phyloP scores from a whole-genome alignment of 306 rosid species.

The Cucurbita moschata region DNA sequence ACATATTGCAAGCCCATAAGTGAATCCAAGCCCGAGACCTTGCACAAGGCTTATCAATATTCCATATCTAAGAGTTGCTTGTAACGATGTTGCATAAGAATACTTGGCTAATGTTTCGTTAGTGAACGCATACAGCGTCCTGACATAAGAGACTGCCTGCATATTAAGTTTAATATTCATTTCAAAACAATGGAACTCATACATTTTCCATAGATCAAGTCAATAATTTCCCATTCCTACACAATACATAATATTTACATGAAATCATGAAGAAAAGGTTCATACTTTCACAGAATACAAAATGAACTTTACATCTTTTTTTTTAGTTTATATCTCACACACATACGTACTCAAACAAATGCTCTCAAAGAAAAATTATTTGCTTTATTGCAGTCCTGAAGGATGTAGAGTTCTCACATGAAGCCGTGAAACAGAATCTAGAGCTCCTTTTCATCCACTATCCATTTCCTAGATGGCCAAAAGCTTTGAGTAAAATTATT shows the following conservation, averaged over 20 bases:
- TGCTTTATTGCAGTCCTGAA: not conserved
- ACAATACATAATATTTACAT: not conserved
- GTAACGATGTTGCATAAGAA: conserved; percentile 94
- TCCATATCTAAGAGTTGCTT: conserved; percentile 97
- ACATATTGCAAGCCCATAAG: conserved; percentile 98
- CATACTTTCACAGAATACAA: not conserved
- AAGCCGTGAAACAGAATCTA: not conserved
- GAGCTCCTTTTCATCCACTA: not conserved
- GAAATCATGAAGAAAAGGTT: not conserved
- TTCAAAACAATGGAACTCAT: not conserved
- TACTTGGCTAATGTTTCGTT: conserved; percentile 96
- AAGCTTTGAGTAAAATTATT: not conserved
- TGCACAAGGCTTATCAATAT: conserved; percentile 96
- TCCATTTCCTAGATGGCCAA: not conserved
- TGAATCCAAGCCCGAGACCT: conserved; percentile 99
- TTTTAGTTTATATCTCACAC: not conserved
- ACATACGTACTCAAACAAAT: not conserved
- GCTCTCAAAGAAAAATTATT: not conserved
- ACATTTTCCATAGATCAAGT: not conserved
- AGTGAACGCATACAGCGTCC: conserved; percentile 87
- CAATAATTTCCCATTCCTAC: not conserved
- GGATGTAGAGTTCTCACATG: not conserved
- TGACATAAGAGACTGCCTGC: conserved; percentile 92
- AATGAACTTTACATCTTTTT: not conserved
- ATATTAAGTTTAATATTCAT: conserved; percentile 9